Base-by-base conservation (phyloP, 345 rosid species). In the Viola odorata region DNA sequence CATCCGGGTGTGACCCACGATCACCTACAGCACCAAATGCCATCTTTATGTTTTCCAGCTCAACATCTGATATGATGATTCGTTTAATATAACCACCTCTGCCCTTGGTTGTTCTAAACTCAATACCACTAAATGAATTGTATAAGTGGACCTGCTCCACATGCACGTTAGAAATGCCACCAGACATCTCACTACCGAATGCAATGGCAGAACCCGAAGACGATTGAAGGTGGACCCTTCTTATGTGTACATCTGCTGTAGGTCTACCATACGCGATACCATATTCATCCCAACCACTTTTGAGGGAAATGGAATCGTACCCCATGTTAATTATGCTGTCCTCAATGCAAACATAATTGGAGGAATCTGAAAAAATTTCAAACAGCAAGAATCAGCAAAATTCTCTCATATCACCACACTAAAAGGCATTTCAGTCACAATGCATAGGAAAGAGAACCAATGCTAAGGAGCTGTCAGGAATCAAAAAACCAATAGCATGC, bases 151-250 rank as follows among this genome's bases (percentile, higher is more conserved):
- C 73, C 53, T 14, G 72, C 72, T 87, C 84, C 17, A 82, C 85
- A 11, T 60, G 81, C 12, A 89, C 71, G 54, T 81, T 71, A 0
- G 89, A 85, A 64, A 92, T 83, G 53, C 98, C 98, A 37, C 98
- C 96, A 6, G 98, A 92, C 98, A 92, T 92, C 68, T 92, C 96
- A 42, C 98, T 92, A 3, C 98, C 98, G n/a, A 87, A 87, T 62
- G 98, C 85, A 56, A 92, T 77, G 40, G 80, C 75, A 4, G 97
- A 81, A 14, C 97, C 99, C 0, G 94, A 73, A 42, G 78, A 80
- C 56, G 99, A 92, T 64, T 78, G 83, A 39, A 92, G 76, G 53
- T 61, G 70, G 59, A 83, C 87, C 75, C 75, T 72, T 58, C 95
- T 75, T 55, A 92, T 83, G 63, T 82, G 87, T 5, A 86, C 80